Base-by-base conservation (phyloP, 305 asterid genomes). In the Fraxinus floribunda region DNA sequence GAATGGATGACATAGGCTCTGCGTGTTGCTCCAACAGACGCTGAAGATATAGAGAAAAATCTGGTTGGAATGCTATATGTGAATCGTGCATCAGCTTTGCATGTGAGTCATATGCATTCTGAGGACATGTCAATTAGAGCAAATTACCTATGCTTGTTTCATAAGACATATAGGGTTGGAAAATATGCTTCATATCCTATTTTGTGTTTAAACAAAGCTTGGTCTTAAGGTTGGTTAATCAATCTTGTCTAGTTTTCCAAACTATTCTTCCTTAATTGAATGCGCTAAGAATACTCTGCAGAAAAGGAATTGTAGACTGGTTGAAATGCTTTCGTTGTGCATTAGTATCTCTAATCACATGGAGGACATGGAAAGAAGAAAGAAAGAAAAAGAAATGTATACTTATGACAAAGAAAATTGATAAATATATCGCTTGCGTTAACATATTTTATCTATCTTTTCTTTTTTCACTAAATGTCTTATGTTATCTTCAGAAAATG, bases 11-110 rank as follows among this genome's bases (percentile, higher is more conserved):
- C 81, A 77, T 90, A 93, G 99, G 98, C 98, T 78, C 83, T 96
- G 85, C 92, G 94, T 16, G 80, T 85, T 88, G 93, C 98, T 86
- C 98, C 95, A 30, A 75, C 84, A 76, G 91, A 88, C 86, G 91
- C 78, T 57, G 89, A 89, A 82, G 97, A 90, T 75, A 73, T 78
- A 79, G 94, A 70, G 84, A 91, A 87, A 85, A 91, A 86, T 85
- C 87, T 89, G 77, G 89, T 90, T 38, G 93, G 95, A 2, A 85
- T 89, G 34, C 89, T 94, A 41, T 93, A 94, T 87, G 91, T 91
- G 85, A 96, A 96, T 87, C 99, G 98, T 52, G 97, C 98, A 79
- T 86, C 95, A 76, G 75, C 97, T 49, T 81, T 94, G 88, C 90
- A 92, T 78, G 99, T 94, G 90, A 88, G 96, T 90, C 55, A 75